phyloP scores from a whole-genome alignment of 1,139 yeast species.

The Yamadazyma songkhlaensis region DNA sequence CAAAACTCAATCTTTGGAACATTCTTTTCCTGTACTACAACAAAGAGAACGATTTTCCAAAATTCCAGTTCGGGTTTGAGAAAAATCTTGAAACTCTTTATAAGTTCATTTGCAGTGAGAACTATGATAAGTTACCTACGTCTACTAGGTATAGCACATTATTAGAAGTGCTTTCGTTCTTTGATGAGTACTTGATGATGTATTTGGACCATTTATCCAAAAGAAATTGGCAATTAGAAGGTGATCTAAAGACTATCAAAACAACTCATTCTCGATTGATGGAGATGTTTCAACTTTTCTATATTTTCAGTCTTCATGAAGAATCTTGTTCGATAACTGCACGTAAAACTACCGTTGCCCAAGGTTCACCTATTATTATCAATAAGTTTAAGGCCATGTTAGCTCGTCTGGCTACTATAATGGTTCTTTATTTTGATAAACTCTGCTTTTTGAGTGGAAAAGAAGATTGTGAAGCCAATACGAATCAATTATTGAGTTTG shows the following conservation, averaged over 20 bases:
- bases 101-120: conserved; percentile 14
- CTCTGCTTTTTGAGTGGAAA: neutral
- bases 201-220: conserved; percentile 20
- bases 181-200: conserved; percentile 25
- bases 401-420: conserved; percentile 38
- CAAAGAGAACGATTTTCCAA: conserved; percentile 32
- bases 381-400: conserved; percentile 52
- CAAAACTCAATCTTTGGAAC: conserved; percentile 75
- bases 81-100: conserved; percentile 36
- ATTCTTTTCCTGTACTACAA: conserved; percentile 63
- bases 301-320: conserved; percentile 46
- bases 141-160: conserved; percentile 19
- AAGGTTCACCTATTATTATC: conserved; percentile 28
- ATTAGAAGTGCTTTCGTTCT: conserved; percentile 30
- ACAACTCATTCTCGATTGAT: conserved; percentile 16
- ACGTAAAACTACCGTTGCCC: conserved; percentile 26
- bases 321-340: conserved; percentile 45
- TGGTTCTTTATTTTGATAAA: conserved; percentile 32
- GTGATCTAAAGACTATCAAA: neutral
- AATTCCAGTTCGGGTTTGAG: conserved; percentile 56
- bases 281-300: conserved; percentile 38
- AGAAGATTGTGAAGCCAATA: neutral
- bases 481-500: conserved; percentile 37
- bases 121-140: conserved; percentile 11
- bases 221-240: conserved; percentile 22